Conservation (phyloP, 768 basidiomycete genomes). For the Phlebiopsis gigantea region DNA sequence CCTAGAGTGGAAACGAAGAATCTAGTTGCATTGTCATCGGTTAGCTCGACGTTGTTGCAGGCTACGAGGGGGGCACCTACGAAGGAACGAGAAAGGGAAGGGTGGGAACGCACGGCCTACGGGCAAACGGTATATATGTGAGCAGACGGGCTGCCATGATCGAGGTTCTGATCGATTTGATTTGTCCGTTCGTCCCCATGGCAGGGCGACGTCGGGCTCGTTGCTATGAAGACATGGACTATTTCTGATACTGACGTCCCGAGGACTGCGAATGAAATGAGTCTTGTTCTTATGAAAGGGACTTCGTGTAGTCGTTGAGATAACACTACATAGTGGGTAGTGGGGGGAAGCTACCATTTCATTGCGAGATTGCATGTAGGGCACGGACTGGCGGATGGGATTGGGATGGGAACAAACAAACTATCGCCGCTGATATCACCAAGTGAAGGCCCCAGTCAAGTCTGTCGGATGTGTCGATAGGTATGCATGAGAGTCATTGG, state of each 20-base stretch:
- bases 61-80: conserved; percentile 12
- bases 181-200: conserved; percentile 1
- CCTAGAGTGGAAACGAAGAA: conserved; percentile 22
- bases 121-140: conserved; percentile 19
- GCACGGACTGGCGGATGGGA: too few relatives aligned
- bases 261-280: background rate
- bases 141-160: background rate
- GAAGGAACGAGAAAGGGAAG: conserved; percentile 19
- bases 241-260: background rate
- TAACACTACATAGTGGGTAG: too few relatives aligned
- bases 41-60: conserved; percentile 6
- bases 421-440: too few relatives aligned
- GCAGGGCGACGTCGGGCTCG: background rate
- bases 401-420: too few relatives aligned
- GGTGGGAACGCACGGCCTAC: conserved; percentile 10
- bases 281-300: too few relatives aligned
- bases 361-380: too few relatives aligned
- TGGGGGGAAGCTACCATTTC: too few relatives aligned
- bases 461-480: too few relatives aligned
- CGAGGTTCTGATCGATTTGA: background rate
- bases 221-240: conserved; percentile 4
- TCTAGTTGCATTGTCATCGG: conserved; percentile 7
- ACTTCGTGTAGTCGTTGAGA: too few relatives aligned
- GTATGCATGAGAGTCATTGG: too few relatives aligned
- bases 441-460: too few relatives aligned